Base-by-base conservation (phyloP, 1,139 yeast species). In the Barnettozyma hawaiiensis region DNA sequence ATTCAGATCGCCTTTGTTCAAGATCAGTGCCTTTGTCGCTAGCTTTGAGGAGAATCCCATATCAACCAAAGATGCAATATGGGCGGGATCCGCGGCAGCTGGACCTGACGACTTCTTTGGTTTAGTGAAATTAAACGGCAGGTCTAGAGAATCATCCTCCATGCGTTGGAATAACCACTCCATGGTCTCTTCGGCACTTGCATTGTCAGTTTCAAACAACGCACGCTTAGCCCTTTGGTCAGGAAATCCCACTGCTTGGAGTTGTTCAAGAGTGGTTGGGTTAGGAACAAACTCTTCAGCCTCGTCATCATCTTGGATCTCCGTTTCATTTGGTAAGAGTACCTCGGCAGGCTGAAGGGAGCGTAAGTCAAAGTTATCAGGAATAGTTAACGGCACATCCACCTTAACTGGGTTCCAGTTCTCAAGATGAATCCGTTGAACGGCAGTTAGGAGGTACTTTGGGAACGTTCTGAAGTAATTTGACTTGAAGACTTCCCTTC, bases 331-430 rank as follows among this genome's bases (percentile, higher is more conserved):
- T 18, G 43, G 64, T 1, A 67, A 66, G 22, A 73, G 56, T 46
- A 64, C 34, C 34, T 34, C 45, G 9, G 32, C 27, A 0, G 72
- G 60, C 34, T 64, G 52, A 46, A 64, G 72, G 23, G 53, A 49
- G 20, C 66, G 65, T 2, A 77, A 44, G 32, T 64, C 63, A 35
- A 76, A 53, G 2, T 61, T 59, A 10, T 74, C 76, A 2, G 89
- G 82, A 2, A 83, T 67, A 1, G 67, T 64, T 11, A 86, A 70
- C 3, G 95, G 94, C 7, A 82, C 85, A 49, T 81, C 84, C 1
- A 85, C 71, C 61, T 92, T 92, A 0, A 78, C 70, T 0, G 98
- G 97, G 2, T 81, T 85, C 97, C 97, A 92, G 11, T 89, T 86
- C 42, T 83, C 83, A 41, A 92, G 66, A 48, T 82, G 78, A 46